Conservation (phyloP, 768 basidiomycete genomes). For the Pulveroboletus sp. region DNA sequence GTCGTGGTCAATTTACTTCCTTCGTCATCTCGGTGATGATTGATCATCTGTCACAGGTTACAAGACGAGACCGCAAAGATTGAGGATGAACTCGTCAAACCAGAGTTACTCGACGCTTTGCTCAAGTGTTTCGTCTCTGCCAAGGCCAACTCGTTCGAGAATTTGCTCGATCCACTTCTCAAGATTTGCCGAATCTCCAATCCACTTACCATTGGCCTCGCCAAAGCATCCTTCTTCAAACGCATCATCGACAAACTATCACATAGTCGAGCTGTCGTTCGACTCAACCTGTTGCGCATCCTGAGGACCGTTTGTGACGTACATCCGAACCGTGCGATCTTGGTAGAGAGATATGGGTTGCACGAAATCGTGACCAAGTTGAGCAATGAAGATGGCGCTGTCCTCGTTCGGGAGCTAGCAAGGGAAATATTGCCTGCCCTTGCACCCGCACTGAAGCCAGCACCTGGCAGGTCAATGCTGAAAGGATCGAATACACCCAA, state of each 20-base stretch:
- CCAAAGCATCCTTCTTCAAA: conserved; percentile 80
- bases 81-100: conserved; percentile 79
- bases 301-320: conserved; percentile 83
- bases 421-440: conserved; percentile 79
- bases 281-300: conserved; percentile 84
- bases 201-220: conserved; percentile 66
- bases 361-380: conserved; percentile 76
- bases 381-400: conserved; percentile 82
- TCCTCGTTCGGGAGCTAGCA: conserved; percentile 86
- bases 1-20: conserved; percentile 59
- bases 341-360: conserved; percentile 80
- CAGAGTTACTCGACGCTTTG: conserved; percentile 58
- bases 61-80: conserved; percentile 94
- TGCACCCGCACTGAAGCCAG: conserved; percentile 64
- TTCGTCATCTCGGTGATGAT: not conserved
- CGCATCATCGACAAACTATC: conserved; percentile 79
- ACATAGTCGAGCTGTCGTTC: conserved; percentile 76
- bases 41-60: conserved; percentile 50
- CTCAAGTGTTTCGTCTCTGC: conserved; percentile 77
- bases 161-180: conserved; percentile 85
- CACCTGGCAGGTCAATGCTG: conserved; percentile 25
- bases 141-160: conserved; percentile 89
- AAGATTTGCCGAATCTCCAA: conserved; percentile 85
- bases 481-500: conserved; percentile 37
- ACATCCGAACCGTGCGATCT: conserved; percentile 76